phyloP scores from a whole-genome alignment of 371 early-diverging fungal genomes.

The Mortierella sp. region DNA sequence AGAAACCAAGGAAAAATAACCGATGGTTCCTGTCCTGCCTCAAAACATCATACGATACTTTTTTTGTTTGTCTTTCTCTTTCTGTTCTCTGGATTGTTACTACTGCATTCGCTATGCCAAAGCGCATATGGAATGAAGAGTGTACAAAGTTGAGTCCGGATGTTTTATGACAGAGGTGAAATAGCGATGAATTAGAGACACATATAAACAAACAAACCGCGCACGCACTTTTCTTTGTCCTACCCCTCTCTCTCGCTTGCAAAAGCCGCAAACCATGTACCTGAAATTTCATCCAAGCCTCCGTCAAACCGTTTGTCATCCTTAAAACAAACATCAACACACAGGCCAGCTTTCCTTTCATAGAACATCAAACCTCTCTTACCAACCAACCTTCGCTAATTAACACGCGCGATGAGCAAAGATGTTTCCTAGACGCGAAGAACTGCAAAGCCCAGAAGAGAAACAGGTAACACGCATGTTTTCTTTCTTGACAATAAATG shows the following conservation, averaged over 20 bases:
- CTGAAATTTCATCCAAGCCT: too few relatives aligned
- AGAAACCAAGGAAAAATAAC: not conserved
- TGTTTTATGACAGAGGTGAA: constrained; percentile 4
- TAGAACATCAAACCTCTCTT: not conserved
- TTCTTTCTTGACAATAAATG: not conserved
- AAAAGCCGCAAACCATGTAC: too few relatives aligned
- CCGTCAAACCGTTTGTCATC: too few relatives aligned
- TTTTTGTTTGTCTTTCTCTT: too few relatives aligned
- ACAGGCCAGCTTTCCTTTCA: not conserved
- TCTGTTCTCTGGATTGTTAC: not conserved
- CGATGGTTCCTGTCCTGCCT: not conserved
- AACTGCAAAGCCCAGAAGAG: too few relatives aligned
- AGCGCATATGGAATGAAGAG: not conserved
- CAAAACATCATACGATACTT: constrained; percentile 8
- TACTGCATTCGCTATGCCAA: not conserved
- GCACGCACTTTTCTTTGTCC: not conserved
- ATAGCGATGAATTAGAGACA: not conserved
- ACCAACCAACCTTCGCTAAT: not conserved
- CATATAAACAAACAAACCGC: not conserved
- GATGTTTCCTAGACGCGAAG: too few relatives aligned
- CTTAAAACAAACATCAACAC: not conserved
- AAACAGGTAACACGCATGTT: too few relatives aligned
- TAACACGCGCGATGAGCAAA: too few relatives aligned
- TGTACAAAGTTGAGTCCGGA: not conserved
- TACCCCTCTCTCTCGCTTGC: not conserved